A percentile compares a stretch with the other conserved stretches of the same genome.
phyloP scores from a whole-genome alignment of 352 stramenopile genomes.

The Pseudoperonospora humuli region DNA sequence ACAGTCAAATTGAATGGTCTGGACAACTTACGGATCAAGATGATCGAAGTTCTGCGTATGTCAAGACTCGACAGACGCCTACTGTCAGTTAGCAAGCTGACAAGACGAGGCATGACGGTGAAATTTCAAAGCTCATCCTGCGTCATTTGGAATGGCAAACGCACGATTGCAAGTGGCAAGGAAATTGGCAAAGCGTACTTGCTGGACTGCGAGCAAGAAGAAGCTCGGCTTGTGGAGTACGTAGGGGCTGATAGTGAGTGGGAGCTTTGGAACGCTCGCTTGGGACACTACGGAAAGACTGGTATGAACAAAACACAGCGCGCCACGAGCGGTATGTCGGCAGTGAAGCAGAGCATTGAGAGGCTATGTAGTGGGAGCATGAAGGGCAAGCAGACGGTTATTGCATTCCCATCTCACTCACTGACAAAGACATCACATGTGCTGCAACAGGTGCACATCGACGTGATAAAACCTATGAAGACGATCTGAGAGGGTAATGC shows the following conservation, averaged over 20 bases:
- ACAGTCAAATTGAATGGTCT: not conserved
- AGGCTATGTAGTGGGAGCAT: not conserved
- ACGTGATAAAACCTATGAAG: too few relatives aligned
- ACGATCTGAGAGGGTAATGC: too few relatives aligned
- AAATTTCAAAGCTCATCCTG: not conserved
- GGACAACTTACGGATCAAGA: not conserved
- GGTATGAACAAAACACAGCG: not conserved
- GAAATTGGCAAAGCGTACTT: conserved; percentile 8
- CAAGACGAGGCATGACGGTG: not conserved
- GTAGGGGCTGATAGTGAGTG: conserved; percentile 2
- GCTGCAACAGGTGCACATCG: too few relatives aligned
- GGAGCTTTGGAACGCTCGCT: conserved; percentile 16
- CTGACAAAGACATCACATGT: too few relatives aligned
- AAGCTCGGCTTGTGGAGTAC: not conserved
- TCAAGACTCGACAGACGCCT: not conserved
- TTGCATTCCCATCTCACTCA: not conserved
- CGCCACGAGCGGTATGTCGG: not conserved
- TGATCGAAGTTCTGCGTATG: not conserved
- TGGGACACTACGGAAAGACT: conserved; percentile 1
- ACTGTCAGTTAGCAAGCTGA: not conserved
- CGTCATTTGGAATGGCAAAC: not conserved
- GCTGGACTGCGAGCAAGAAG: conserved; percentile 1
- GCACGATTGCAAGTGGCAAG: conserved; percentile 1
- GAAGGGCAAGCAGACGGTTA: not conserved
- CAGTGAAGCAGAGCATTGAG: not conserved